Conservation (phyloP, 2,329 filamentous ascomycete genomes). For the Aspergillus aculeatinus region DNA sequence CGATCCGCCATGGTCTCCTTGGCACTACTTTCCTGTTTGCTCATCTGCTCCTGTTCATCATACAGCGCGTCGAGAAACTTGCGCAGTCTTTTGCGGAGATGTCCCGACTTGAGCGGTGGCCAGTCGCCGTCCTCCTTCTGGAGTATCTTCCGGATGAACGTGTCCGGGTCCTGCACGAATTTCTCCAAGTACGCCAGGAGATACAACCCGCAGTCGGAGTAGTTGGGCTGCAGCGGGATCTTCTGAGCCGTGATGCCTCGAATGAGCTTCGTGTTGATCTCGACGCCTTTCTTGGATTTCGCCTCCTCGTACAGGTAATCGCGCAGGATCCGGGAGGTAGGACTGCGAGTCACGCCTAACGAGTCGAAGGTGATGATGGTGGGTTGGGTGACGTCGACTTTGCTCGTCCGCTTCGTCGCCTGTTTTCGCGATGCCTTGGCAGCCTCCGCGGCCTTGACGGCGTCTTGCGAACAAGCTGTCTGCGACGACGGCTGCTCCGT, state of each 20-base stretch:
- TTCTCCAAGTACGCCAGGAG: slow-evolving; percentile 79
- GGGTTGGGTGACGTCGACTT: slow-evolving; percentile 56
- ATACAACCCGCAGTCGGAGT: slow-evolving; percentile 85
- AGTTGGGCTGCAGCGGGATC: slow-evolving; percentile 80
- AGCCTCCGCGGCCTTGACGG: slow-evolving; percentile 13
- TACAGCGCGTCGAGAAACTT: slow-evolving; percentile 65
- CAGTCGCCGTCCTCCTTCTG: slow-evolving; percentile 58
- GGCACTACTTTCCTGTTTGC: slow-evolving; percentile 38
- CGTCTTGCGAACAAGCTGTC: slow-evolving; percentile 11
- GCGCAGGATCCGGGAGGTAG: slow-evolving; percentile 67
- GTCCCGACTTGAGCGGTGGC: slow-evolving; percentile 53
- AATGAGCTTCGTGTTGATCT: slow-evolving; percentile 47
- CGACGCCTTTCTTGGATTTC: slow-evolving; percentile 57
- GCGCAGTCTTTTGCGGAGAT: slow-evolving; percentile 66
- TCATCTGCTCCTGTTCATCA: slow-evolving; percentile 51
- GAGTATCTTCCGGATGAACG: slow-evolving; percentile 67
- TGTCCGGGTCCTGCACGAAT: slow-evolving; percentile 73
- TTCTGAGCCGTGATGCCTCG: slow-evolving; percentile 68
- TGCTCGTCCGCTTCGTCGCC: slow-evolving; percentile 36
- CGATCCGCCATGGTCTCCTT: slow-evolving; percentile 33
- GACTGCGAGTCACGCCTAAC: slow-evolving; percentile 63
- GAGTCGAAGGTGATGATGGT: slow-evolving; percentile 88
- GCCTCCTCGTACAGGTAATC: slow-evolving; percentile 77
- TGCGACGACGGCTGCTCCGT: slow-evolving; percentile 14
- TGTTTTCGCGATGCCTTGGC: slow-evolving; percentile 18